Percentiles rank a stretch among this genome's conserved stretches.
These are phyloP conservation scores for Climacium dendroides DNA, from an alignment of 225 moss, liverwort and hornwort species.

Conservation along the genomic window DNA sequence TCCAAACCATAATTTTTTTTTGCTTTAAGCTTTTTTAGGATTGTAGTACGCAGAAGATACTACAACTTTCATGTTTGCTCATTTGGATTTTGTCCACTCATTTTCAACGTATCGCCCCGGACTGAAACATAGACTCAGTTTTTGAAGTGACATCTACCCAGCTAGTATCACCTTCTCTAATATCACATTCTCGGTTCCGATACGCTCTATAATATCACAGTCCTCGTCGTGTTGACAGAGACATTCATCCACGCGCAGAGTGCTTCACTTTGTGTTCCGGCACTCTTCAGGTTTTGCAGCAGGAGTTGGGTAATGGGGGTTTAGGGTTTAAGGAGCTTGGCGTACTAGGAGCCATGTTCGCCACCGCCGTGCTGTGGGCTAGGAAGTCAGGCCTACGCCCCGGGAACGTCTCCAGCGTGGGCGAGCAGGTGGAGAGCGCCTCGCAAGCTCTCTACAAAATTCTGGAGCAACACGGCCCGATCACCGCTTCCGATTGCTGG, in stretches of 20 bases:
- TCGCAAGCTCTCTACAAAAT: constrained; percentile 24
- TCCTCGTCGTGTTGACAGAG: neutral
- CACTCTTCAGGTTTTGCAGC: neutral
- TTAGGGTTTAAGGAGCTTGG: neutral
- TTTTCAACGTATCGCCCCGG: too few species aligned
- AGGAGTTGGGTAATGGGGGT: neutral
- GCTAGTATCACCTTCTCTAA: neutral
- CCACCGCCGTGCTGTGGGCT: constrained; percentile 28
- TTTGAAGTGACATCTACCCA: neutral
- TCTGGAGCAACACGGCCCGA: constrained; percentile 35
- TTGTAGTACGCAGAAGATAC: too few species aligned
- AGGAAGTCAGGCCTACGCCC: constrained; percentile 23
- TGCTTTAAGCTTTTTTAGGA: too few species aligned
- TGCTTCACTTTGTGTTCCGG: neutral
- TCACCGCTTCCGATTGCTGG: constrained; percentile 45
- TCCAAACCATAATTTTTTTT: too few species aligned
- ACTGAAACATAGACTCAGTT: too few species aligned
- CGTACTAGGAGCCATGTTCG: constrained; percentile 14
- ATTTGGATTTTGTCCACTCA: too few species aligned
- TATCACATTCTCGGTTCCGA: neutral
- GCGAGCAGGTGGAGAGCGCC: constrained; percentile 30
- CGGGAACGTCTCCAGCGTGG: constrained; percentile 1
- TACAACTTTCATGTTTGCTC: too few species aligned
- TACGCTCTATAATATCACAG: neutral
- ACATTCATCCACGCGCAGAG: neutral